These are phyloP conservation scores for Pseudohalonectria lignicola DNA, from an alignment of 2,329 filamentous ascomycete genomes.

Conservation along the genomic window DNA sequence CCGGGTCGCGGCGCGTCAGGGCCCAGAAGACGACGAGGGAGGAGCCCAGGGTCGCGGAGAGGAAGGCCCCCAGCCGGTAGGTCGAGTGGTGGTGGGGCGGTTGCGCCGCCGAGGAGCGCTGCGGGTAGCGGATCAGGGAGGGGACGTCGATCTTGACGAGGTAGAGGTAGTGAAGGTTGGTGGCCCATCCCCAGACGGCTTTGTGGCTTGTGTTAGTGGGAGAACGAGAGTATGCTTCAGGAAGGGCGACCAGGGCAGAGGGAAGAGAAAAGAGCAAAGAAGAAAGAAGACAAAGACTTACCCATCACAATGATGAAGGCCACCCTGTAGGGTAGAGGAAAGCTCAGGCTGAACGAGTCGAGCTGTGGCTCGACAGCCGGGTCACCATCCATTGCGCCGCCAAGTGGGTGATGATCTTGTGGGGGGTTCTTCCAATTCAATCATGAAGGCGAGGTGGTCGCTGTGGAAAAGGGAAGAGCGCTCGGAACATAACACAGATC, in stretches of 20 bases:
- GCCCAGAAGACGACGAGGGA: conserved; percentile 79
- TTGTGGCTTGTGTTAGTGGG: background rate
- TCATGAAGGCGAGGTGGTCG: conserved; percentile 3
- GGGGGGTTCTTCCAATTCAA: background rate
- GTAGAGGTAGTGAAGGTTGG: conserved; percentile 82
- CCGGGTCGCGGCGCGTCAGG: conserved; percentile 58
- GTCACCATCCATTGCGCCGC: conserved; percentile 56
- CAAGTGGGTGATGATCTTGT: background rate
- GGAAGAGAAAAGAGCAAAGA: background rate
- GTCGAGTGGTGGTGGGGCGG: conserved; percentile 69
- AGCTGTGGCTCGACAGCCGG: conserved; percentile 58
- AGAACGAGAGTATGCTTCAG: background rate
- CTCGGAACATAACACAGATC: too few relatives aligned
- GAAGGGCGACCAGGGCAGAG: background rate
- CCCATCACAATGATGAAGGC: conserved; percentile 78
- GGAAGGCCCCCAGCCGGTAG: conserved; percentile 72
- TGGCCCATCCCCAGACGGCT: conserved; percentile 93
- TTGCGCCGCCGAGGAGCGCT: conserved; percentile 58
- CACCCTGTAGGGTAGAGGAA: conserved; percentile 84
- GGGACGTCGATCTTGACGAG: conserved; percentile 78
- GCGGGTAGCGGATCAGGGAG: conserved; percentile 74
- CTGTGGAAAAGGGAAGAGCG: too few relatives aligned
- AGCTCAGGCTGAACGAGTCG: conserved; percentile 76
- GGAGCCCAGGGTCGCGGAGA: conserved; percentile 58
- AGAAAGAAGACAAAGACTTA: conserved; percentile 32